Conservation (phyloP, 257 asterid genomes). For the Sherardia arvensis region DNA sequence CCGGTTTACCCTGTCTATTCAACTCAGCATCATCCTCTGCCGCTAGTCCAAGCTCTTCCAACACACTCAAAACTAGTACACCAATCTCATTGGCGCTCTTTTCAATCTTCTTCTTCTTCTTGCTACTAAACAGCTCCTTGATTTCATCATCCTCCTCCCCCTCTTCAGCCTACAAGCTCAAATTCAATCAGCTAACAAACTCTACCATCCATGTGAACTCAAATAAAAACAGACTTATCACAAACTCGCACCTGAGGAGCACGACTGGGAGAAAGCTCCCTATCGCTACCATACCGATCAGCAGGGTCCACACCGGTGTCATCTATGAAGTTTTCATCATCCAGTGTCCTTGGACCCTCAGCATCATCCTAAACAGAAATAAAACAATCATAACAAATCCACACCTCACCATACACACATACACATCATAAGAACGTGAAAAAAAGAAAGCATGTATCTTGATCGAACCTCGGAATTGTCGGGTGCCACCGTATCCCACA, state of each 20-base stretch:
- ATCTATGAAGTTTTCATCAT: slow-evolving; percentile 86
- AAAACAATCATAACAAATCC: background rate
- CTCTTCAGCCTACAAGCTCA: slow-evolving; percentile 70
- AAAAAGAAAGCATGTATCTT: background rate
- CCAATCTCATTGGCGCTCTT: slow-evolving; percentile 92
- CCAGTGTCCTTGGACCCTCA: slow-evolving; percentile 48
- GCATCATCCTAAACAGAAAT: slow-evolving; percentile 55
- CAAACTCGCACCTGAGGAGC: slow-evolving; percentile 50
- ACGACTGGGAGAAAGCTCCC: slow-evolving; percentile 56
- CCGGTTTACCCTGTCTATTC: slow-evolving; percentile 75
- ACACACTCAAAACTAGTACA: slow-evolving; percentile 67
- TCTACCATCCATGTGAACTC: background rate
- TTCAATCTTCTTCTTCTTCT: slow-evolving; percentile 78
- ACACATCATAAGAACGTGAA: background rate
- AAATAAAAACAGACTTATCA: slow-evolving; percentile 3
- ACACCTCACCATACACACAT: slow-evolving; percentile 8
- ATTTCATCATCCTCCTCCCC: slow-evolving; percentile 90
- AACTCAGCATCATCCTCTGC: slow-evolving; percentile 96
- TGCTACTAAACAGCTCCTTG: slow-evolving; percentile 63
- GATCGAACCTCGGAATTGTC: slow-evolving; percentile 33
- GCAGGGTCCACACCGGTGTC: slow-evolving; percentile 74
- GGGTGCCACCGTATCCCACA: slow-evolving; percentile 93
- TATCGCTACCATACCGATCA: slow-evolving; percentile 52
- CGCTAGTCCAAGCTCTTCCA: slow-evolving; percentile 92
- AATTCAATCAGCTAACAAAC: slow-evolving; percentile 13